Conservation (phyloP, 805 yeast genomes). For the Peterozyma xylosa region DNA sequence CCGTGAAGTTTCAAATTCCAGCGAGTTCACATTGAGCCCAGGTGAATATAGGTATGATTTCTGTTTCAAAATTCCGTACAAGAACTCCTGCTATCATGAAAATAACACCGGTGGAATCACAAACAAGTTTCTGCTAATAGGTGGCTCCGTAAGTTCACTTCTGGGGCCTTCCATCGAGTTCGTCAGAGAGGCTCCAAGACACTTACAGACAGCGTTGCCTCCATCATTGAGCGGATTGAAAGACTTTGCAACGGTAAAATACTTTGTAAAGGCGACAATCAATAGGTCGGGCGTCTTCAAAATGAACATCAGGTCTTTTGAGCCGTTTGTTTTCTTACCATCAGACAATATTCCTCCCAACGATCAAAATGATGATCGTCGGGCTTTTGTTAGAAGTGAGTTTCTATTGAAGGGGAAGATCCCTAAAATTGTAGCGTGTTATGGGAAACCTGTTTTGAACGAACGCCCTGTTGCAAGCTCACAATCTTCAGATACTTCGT, state of each 20-base stretch:
- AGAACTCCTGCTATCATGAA: constrained; percentile 25
- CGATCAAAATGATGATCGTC: constrained; percentile 25
- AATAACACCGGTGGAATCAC: constrained; percentile 7
- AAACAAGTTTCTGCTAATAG: constrained; percentile 1
- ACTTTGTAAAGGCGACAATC: constrained; percentile 56
- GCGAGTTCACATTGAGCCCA: constrained; percentile 39
- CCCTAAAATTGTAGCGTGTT: constrained; percentile 36
- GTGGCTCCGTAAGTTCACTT: background rate
- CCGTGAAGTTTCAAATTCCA: constrained; percentile 31
- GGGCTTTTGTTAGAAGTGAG: constrained; percentile 38
- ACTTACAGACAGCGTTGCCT: constrained; percentile 15
- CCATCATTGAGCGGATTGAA: constrained; percentile 18
- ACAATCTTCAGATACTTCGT: too few relatives aligned
- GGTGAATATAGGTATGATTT: constrained; percentile 46
- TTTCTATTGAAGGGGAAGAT: constrained; percentile 28
- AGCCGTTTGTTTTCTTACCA: constrained; percentile 50
- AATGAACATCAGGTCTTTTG: constrained; percentile 34
- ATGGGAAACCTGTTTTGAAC: constrained; percentile 14
- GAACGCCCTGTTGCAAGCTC: constrained; percentile 2
- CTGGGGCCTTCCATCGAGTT: background rate
- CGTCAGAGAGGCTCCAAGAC: constrained; percentile 7
- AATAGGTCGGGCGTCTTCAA: constrained; percentile 42
- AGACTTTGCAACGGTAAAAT: constrained; percentile 31
- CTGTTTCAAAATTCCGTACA: constrained; percentile 34
- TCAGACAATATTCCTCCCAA: constrained; percentile 25